phyloP scores from a whole-genome alignment of 1,284 basidiomycete species.

The Fomitopsis schrenkii region DNA sequence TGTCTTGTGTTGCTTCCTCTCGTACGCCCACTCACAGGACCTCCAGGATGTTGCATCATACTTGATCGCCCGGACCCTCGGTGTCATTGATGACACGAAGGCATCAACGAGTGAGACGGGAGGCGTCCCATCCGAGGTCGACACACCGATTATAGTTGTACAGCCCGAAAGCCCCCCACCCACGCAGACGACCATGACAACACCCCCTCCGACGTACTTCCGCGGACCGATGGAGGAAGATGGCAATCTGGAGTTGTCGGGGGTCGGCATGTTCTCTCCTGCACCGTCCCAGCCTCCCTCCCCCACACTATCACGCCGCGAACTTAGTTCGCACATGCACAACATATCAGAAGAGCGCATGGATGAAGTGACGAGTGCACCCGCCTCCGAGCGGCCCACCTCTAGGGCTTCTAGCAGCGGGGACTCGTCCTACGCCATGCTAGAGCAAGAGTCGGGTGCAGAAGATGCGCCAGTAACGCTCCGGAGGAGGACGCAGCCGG shows the following conservation, averaged over 20 bases:
- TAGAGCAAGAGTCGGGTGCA: conserved; percentile 30
- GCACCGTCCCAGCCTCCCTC: conserved; percentile 61
- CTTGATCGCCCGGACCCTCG: conserved; percentile 76
- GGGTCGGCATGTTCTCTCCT: conserved; percentile 69
- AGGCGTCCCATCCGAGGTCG: conserved; percentile 5
- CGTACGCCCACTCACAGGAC: not conserved
- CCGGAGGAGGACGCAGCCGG: conserved; percentile 13
- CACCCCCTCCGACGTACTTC: conserved; percentile 30
- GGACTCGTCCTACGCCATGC: conserved; percentile 26
- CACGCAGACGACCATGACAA: conserved; percentile 10
- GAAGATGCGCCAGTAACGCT: conserved; percentile 25
- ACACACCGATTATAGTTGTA: conserved; percentile 23
- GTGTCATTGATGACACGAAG: conserved; percentile 66
- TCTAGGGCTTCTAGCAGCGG: conserved; percentile 24
- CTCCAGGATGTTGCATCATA: conserved; percentile 77
- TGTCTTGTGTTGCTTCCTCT: not conserved
- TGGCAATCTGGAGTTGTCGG: conserved; percentile 52
- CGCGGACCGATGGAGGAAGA: conserved; percentile 45
- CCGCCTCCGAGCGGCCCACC: conserved; percentile 9
- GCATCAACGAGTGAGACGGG: conserved; percentile 53
- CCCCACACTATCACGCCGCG: conserved; percentile 43
- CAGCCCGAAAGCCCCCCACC: conserved; percentile 5
- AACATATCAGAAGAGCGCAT: conserved; percentile 10
- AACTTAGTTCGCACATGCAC: conserved; percentile 17
- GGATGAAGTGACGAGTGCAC: conserved; percentile 4